Evolutionary conservation across 352 stramenopile species (phyloP), one percentile per base, ranked within the genome.

Genomic region (Pythium plurisporium): DNA sequence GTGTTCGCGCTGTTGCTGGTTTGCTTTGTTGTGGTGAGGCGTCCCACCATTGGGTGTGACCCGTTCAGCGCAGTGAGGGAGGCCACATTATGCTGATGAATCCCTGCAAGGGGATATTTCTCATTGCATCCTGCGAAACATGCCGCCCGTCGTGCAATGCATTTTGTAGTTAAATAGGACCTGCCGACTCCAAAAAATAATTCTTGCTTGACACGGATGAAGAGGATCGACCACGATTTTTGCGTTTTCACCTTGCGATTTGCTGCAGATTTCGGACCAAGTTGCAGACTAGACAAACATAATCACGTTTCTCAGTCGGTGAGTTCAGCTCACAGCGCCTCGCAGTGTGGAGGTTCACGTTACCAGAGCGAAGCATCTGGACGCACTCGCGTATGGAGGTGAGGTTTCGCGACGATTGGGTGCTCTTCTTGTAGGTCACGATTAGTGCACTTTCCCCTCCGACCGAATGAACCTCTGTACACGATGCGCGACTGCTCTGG

Each of bases 381-480:
- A 94, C 80, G 46, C 79, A 89, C 41, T 95, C 83, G 48, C 89
- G 75, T 75, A 95, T 91, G 65, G 82, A 75, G 22, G 66, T 70
- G 36, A 82, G 74, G 60, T 93, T 93, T 46, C 85, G 79, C 8
- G 71, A 63, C 8, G 72, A 70, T 27, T 87, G 67, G 29, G 71
- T 65, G 23, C 73, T 76, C 60, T 96, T 95, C 68, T 90, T 93
- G 67, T 94, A 92, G 57, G 80, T 75, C 36, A 95, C 82, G 50
- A 97, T 88, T 22, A 97, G 66, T 25, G 85, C 87, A 43, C 86
- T 80, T 36, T 69, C 81, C 37, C 79, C 63, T 51, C 94, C 79
- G 29, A 97, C 84, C 26, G 82, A 79, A 58, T 85, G 87, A 43
- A 97, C 78, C 60, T 96, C 79, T 59, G 96, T 92, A 41, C 86